Percentiles rank a stretch among this genome's conserved stretches.
These are phyloP conservation scores for Tausonia pullulans DNA, from an alignment of 1,284 basidiomycete species.

Conservation along the genomic window DNA sequence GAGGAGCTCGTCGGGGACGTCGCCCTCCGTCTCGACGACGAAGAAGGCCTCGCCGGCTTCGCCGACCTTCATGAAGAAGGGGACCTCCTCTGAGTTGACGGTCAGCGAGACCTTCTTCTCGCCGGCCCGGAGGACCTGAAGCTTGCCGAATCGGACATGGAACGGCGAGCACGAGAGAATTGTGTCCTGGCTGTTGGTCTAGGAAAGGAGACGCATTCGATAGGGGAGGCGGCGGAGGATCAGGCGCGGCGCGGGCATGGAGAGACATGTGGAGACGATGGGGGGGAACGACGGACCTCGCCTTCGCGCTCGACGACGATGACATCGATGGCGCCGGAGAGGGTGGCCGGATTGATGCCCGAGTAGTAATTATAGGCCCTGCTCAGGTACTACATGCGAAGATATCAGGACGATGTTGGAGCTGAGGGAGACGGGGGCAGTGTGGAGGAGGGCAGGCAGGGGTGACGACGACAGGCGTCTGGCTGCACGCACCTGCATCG, in stretches of 20 bases:
- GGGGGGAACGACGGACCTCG: constrained; percentile 33
- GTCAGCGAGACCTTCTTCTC: constrained; percentile 89
- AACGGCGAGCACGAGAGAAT: constrained; percentile 90
- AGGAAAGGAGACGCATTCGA: neutral
- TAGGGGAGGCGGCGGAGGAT: neutral
- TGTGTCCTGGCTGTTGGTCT: constrained; percentile 29
- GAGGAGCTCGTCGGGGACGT: constrained; percentile 84
- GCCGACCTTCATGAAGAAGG: constrained; percentile 97
- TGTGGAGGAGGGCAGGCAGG: too few relatives aligned
- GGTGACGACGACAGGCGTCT: too few relatives aligned
- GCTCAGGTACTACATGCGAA: constrained; percentile 28
- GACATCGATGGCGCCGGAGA: constrained; percentile 94
- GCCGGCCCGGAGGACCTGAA: constrained; percentile 84
- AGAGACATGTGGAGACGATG: neutral
- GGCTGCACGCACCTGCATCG: too few relatives aligned
- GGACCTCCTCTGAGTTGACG: constrained; percentile 68
- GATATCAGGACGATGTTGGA: too few relatives aligned
- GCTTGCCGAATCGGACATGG: constrained; percentile 96
- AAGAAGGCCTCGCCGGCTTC: constrained; percentile 99
- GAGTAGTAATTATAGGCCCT: constrained; percentile 37
- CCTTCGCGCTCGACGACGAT: constrained; percentile 75
- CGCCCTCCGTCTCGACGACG: constrained; percentile 83
- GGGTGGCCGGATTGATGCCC: constrained; percentile 76
- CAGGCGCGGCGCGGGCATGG: neutral
- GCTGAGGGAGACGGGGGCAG: too few relatives aligned